Percentiles rank a stretch among this genome's conserved stretches.
Conservation (phyloP, 208 protist genomes). For the Trypanosoma vivax region DNA sequence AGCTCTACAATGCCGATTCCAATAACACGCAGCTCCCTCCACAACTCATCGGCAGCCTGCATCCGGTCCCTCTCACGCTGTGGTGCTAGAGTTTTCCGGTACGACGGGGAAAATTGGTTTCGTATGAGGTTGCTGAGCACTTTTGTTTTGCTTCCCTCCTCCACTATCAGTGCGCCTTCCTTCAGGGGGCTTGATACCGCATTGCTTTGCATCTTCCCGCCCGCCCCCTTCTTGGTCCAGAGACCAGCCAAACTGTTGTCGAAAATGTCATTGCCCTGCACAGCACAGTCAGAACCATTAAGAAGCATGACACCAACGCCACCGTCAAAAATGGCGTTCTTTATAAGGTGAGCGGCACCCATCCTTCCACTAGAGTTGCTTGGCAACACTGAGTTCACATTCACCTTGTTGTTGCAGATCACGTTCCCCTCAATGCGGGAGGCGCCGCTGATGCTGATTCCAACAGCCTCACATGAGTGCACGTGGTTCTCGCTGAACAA, state of each 20-base stretch:
- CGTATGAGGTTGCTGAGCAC: conserved; percentile 58
- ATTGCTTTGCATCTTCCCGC: conserved; percentile 57
- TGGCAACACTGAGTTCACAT: conserved; percentile 41
- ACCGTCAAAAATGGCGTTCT: conserved; percentile 67
- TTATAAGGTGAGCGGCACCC: not conserved
- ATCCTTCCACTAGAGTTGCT: not conserved
- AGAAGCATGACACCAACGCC: conserved; percentile 37
- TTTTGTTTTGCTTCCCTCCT: conserved; percentile 45
- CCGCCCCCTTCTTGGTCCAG: conserved; percentile 26
- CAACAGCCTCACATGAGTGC: conserved; percentile 41
- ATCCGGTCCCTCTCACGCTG: conserved; percentile 54
- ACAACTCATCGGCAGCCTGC: conserved; percentile 21
- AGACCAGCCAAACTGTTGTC: conserved; percentile 65
- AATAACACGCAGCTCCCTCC: conserved; percentile 25
- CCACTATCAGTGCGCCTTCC: conserved; percentile 50
- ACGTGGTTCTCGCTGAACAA: conserved; percentile 53
- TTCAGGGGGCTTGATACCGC: conserved; percentile 58
- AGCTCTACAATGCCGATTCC: conserved; percentile 5
- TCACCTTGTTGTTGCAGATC: conserved; percentile 53
- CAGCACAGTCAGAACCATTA: conserved; percentile 26
- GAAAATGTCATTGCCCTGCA: conserved; percentile 72
- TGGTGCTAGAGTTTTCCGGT: conserved; percentile 41
- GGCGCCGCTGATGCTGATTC: conserved; percentile 42
- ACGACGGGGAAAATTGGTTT: conserved; percentile 86
- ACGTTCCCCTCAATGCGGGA: conserved; percentile 58